phyloP scores from a whole-genome alignment of 495 filamentous ascomycete species.

The Penicillium verhagenii region DNA sequence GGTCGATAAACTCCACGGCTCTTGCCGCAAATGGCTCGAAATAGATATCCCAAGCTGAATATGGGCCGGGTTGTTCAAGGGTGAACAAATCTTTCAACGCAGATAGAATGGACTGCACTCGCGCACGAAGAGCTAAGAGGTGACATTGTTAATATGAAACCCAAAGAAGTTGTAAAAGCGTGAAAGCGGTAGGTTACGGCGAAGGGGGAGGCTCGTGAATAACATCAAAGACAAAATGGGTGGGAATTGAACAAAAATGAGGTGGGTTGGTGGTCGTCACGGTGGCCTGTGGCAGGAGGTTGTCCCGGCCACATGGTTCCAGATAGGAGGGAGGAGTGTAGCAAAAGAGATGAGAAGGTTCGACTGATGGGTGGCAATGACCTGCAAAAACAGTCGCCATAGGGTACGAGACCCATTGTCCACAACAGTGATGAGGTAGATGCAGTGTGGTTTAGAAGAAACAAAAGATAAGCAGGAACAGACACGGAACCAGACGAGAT shows the following conservation, averaged over 20 bases:
- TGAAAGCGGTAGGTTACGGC: conserved; percentile 21
- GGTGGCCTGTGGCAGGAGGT: conserved; percentile 2
- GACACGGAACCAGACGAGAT: not conserved
- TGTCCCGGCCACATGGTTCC: conserved; percentile 6
- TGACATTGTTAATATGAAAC: conserved; percentile 42
- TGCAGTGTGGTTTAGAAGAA: not conserved
- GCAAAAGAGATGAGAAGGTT: conserved; percentile 16
- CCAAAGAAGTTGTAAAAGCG: conserved; percentile 24
- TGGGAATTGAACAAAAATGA: conserved; percentile 14
- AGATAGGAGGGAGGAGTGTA: conserved; percentile 11
- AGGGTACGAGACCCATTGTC: not conserved
- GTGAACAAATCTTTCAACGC: not conserved
- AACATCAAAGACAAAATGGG: conserved; percentile 21
- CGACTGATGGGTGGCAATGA: conserved; percentile 17
- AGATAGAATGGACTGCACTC: conserved; percentile 6
- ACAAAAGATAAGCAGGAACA: conserved; percentile 1
- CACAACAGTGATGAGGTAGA: not conserved
- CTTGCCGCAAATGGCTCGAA: not conserved
- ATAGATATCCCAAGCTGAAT: not conserved
- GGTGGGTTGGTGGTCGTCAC: conserved; percentile 10
- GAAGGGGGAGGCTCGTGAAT: conserved; percentile 16
- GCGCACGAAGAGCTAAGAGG: conserved; percentile 36
- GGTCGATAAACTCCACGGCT: conserved; percentile 6
- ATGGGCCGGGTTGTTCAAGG: not conserved
- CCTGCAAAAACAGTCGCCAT: not conserved